Conservation (phyloP, 2,329 filamentous ascomycete genomes). For the Proliferodiscus dingleyae region DNA sequence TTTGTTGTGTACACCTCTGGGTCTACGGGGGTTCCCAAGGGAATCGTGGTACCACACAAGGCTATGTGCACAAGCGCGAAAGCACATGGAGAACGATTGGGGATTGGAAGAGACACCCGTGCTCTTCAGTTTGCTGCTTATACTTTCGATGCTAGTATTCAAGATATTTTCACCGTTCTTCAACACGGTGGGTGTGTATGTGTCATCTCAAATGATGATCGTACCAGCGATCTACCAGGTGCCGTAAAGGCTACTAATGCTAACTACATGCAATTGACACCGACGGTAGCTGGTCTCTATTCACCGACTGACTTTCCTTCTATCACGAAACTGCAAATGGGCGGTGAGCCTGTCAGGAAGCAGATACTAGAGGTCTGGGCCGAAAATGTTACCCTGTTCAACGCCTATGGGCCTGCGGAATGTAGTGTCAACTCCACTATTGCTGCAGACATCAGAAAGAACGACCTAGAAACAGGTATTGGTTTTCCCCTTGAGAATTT, state of each 20-base stretch:
- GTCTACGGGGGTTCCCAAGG: slow-evolving; percentile 20
- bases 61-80: slow-evolving; percentile 11
- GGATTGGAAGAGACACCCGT: neutral
- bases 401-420: neutral
- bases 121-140: slow-evolving; percentile 8
- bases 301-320: neutral
- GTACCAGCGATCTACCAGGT: neutral
- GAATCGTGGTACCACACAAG: slow-evolving; percentile 21
- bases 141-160: slow-evolving; percentile 35
- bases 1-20: slow-evolving; percentile 8
- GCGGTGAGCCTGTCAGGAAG: neutral
- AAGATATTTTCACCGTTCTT: slow-evolving; percentile 25
- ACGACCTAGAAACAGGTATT: neutral
- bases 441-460: neutral
- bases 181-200: slow-evolving; percentile 35
- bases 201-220: slow-evolving; percentile 31
- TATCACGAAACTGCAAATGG: neutral
- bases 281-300: neutral
- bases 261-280: neutral
- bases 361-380: neutral
- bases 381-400: neutral
- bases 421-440: neutral
- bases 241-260: neutral
- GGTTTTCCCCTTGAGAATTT: neutral
- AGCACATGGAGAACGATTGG: neutral